A percentile compares a stretch with the other conserved stretches of the same genome.
Conservation (phyloP, 257 asterid species). For the Fraxinus excelsior region DNA sequence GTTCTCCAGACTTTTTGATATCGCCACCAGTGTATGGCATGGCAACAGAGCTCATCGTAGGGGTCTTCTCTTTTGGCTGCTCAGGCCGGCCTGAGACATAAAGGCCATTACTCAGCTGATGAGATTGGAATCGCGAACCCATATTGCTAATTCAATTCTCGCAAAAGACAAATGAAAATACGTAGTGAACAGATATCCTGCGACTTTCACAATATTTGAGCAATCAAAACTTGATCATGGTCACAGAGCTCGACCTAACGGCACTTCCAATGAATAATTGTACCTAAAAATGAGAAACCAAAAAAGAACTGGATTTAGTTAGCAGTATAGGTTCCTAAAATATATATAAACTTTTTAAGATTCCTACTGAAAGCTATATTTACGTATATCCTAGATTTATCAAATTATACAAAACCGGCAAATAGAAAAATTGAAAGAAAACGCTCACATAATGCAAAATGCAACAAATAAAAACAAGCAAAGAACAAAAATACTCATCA, state of each 20-base stretch:
- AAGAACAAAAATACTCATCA: too few species aligned
- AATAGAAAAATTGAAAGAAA: neutral
- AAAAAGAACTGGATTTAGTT: constrained; percentile 11
- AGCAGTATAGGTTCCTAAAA: neutral
- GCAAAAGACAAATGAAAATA: constrained; percentile 24
- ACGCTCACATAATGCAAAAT: neutral
- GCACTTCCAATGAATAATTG: constrained; percentile 20
- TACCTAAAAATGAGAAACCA: constrained; percentile 31
- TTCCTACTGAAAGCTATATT: neutral
- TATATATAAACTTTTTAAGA: neutral
- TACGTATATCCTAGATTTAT: neutral
- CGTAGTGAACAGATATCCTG: constrained; percentile 9
- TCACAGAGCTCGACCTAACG: constrained; percentile 23
- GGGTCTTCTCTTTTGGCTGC: constrained; percentile 58
- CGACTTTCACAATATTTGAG: constrained; percentile 12
- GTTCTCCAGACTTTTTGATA: constrained; percentile 75
- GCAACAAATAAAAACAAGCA: neutral
- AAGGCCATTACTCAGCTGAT: constrained; percentile 76
- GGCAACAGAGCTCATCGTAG: constrained; percentile 62
- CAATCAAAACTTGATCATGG: neutral
- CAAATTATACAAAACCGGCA: neutral
- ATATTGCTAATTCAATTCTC: constrained; percentile 28
- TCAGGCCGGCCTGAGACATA: constrained; percentile 82
- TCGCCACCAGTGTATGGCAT: constrained; percentile 88
- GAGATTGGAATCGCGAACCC: constrained; percentile 82